phyloP scores from a whole-genome alignment of 768 basidiomycete species.

The Leccinum barrowsii region DNA sequence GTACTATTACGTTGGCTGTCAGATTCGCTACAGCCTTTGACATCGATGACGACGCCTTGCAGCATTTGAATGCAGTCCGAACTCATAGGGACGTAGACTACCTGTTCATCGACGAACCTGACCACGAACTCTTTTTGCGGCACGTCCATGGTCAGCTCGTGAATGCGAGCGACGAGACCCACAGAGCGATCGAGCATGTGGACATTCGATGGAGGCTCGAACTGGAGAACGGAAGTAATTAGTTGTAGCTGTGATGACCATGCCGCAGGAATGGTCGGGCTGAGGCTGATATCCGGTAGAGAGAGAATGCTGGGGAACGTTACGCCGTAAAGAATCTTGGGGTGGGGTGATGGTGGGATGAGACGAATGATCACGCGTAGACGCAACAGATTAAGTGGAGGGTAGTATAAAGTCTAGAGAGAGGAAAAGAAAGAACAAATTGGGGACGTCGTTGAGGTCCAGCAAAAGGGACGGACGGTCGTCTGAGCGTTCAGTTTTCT shows the following conservation, averaged over 20 bases:
- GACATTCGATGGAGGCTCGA: constrained; percentile 48
- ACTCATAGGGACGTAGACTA: constrained; percentile 47
- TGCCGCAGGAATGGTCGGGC: constrained; percentile 38
- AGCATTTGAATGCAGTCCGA: constrained; percentile 43
- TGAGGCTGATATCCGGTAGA: constrained; percentile 30
- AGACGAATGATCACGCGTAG: constrained; percentile 53
- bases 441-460: constrained; percentile 28
- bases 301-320: constrained; percentile 44
- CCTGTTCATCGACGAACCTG: constrained; percentile 54
- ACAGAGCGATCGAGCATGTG: constrained; percentile 62
- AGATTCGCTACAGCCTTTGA: constrained; percentile 44
- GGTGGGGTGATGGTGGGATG: constrained; percentile 39
- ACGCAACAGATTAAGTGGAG: constrained; percentile 21
- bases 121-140: constrained; percentile 43
- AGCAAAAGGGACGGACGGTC: constrained; percentile 21
- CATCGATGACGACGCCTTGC: constrained; percentile 48
- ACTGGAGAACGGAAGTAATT: constrained; percentile 45
- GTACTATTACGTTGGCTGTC: constrained; percentile 29
- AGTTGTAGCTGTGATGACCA: constrained; percentile 56
- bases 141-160: constrained; percentile 63
- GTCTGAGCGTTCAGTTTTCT: constrained; percentile 26
- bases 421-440: background rate
- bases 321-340: constrained; percentile 58
- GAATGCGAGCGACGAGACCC: constrained; percentile 51
- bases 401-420: constrained; percentile 25